Conservation (phyloP, 768 basidiomycete species). For the Leccinum variicolor region DNA sequence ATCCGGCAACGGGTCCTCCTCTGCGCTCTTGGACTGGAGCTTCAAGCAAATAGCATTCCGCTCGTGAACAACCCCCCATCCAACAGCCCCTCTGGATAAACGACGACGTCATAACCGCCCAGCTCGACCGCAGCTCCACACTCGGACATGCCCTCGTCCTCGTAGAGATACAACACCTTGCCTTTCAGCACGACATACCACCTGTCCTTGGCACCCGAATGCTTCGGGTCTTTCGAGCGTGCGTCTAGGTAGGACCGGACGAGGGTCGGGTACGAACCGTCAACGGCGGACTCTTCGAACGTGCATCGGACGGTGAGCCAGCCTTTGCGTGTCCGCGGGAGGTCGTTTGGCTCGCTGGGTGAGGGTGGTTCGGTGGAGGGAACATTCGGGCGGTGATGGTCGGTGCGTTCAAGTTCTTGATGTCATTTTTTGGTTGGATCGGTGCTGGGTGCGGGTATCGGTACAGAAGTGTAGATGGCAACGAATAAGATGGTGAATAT, state of each 20-base stretch:
- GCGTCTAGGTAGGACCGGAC: constrained; percentile 79
- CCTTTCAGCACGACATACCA: constrained; percentile 94
- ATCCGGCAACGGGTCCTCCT: constrained; percentile 40
- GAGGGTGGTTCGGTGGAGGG: constrained; percentile 17
- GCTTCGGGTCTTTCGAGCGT: constrained; percentile 80
- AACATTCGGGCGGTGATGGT: constrained; percentile 28
- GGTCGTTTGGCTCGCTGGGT: constrained; percentile 46
- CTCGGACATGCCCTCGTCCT: constrained; percentile 87
- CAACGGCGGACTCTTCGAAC: constrained; percentile 61
- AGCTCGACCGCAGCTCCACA: constrained; percentile 91
- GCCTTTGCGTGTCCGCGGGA: constrained; percentile 64
- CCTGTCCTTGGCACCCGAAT: constrained; percentile 83
- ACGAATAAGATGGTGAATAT: constrained; percentile 54
- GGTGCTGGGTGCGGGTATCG: constrained; percentile 57
- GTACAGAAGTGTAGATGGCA: constrained; percentile 80
- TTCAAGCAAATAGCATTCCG: constrained; percentile 83
- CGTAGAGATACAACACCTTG: constrained; percentile 87
- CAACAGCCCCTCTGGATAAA: constrained; percentile 70
- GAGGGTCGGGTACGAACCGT: constrained; percentile 74
- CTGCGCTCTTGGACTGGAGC: constrained; percentile 40
- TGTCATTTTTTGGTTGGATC: constrained; percentile 27
- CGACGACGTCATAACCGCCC: constrained; percentile 67
- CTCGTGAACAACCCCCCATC: constrained; percentile 89
- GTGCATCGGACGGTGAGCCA: constrained; percentile 84
- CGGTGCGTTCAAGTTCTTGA: constrained; percentile 1